Evolutionary conservation across 2,329 filamentous ascomycete genomes (phyloP).

Genomic region (Colletotrichum chlorophyti): DNA sequence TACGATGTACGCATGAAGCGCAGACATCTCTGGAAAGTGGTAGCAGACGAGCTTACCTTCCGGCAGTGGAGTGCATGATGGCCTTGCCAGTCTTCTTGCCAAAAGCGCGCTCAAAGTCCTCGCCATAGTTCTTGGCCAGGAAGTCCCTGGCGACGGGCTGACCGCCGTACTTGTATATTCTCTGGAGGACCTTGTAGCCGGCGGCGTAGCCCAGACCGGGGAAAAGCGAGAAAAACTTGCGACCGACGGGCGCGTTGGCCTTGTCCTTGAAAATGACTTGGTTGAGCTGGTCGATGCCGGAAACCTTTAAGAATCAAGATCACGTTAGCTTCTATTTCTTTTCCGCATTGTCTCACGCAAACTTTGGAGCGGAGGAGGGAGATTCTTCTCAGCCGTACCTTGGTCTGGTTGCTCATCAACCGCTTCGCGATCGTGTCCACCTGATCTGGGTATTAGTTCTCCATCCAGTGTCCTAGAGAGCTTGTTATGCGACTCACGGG

Average conservation of each 20-base stretch:
- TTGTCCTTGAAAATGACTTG: constrained; percentile 93
- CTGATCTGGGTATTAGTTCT: constrained; percentile 48
- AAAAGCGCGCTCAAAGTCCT: constrained; percentile 86
- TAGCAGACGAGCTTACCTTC: constrained; percentile 70
- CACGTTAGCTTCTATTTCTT: constrained; percentile 6
- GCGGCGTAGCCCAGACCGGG: constrained; percentile 96
- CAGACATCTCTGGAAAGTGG: too few relatives aligned
- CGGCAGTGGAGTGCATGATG: constrained; percentile 95
- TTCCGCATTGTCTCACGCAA: background rate
- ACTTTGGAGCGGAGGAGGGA: background rate
- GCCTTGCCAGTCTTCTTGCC: constrained; percentile 98
- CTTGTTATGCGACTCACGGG: constrained; percentile 61
- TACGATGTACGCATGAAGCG: too few relatives aligned
- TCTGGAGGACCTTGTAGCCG: constrained; percentile 96
- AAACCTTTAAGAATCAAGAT: background rate
- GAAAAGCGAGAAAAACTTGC: constrained; percentile 95
- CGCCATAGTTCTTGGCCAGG: constrained; percentile 79
- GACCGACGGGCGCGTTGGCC: constrained; percentile 71
- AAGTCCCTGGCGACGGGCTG: constrained; percentile 95
- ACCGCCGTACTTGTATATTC: constrained; percentile 98
- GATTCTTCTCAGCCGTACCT: constrained; percentile 51
- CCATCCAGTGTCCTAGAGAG: background rate
- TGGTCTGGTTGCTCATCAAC: constrained; percentile 94
- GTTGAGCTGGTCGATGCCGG: constrained; percentile 70
- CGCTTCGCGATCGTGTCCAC: constrained; percentile 99